These are phyloP conservation scores for Gracilariopsis chorda DNA, from an alignment of 23 red algal genomes.

Conservation along the genomic window DNA sequence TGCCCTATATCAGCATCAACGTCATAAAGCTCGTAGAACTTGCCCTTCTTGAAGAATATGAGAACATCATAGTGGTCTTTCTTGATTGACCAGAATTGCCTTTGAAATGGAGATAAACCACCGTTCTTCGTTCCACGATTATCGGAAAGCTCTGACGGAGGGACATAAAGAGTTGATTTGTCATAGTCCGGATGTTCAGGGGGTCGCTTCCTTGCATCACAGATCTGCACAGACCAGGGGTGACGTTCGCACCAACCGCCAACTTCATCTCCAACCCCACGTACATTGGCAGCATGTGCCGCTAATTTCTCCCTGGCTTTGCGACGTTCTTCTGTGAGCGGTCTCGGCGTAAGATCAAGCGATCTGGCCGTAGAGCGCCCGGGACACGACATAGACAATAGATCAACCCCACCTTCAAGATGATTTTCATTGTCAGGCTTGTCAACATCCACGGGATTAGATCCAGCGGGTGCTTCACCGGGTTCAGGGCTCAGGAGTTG, in stretches of 20 bases:
- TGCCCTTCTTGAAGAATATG: constrained; percentile 98
- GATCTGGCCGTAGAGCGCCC: background rate
- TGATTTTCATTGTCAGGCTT: background rate
- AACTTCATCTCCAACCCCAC: constrained; percentile 39
- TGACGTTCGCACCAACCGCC: constrained; percentile 76
- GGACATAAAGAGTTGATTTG: constrained; percentile 80
- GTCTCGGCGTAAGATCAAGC: background rate
- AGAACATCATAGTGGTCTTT: constrained; percentile 77
- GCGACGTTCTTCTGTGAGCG: constrained; percentile 9
- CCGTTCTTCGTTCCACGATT: constrained; percentile 33
- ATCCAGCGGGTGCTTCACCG: background rate
- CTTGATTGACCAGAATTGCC: constrained; percentile 96
- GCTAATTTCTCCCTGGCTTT: constrained; percentile 33
- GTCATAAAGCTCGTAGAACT: constrained; percentile 99
- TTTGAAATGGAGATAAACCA: constrained; percentile 89
- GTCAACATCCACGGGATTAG: background rate
- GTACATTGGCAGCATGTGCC: background rate
- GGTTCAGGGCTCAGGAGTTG: background rate
- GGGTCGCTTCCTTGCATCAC: constrained; percentile 61
- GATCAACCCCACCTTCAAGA: background rate
- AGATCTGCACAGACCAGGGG: constrained; percentile 71
- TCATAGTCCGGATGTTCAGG: constrained; percentile 79
- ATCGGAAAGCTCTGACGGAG: constrained; percentile 44
- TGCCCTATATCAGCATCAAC: constrained; percentile 93
- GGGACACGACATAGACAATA: background rate